phyloP scores from a whole-genome alignment of 306 rosid species.

The Ceratonia siliqua region DNA sequence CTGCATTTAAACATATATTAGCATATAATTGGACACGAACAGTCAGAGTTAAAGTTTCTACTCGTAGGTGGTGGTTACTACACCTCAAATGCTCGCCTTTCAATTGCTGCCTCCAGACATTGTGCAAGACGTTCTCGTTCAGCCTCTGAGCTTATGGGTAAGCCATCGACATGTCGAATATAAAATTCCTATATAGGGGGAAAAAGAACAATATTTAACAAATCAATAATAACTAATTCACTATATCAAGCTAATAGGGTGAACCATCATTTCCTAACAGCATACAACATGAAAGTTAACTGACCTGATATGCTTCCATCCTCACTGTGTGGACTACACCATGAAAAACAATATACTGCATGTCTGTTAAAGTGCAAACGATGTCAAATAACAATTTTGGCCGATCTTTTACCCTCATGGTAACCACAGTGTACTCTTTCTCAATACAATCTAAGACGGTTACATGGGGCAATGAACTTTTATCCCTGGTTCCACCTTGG shows the following conservation, averaged over 20 bases:
- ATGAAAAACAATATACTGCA: slow-evolving; percentile 93
- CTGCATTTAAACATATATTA: slow-evolving; percentile 53
- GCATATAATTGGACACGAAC: slow-evolving; percentile 10
- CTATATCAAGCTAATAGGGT: not conserved
- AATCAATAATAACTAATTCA: not conserved
- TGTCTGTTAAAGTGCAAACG: slow-evolving; percentile 91
- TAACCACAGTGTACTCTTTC: slow-evolving; percentile 81
- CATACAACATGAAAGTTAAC: not conserved
- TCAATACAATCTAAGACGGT: slow-evolving; percentile 69
- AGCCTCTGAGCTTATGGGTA: slow-evolving; percentile 86
- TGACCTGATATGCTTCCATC: slow-evolving; percentile 87
- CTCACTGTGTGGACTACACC: slow-evolving; percentile 75
- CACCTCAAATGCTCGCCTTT: slow-evolving; percentile 91
- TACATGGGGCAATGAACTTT: slow-evolving; percentile 64
- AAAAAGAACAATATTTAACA: not conserved
- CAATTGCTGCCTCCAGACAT: slow-evolving; percentile 96
- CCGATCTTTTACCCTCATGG: slow-evolving; percentile 82
- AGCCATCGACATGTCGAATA: slow-evolving; percentile 86
- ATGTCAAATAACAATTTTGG: slow-evolving; percentile 90
- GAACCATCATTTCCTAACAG: not conserved
- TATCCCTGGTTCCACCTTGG: slow-evolving; percentile 40
- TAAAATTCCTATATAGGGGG: slow-evolving; percentile 70
- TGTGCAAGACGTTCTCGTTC: slow-evolving; percentile 81
- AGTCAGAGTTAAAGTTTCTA: not conserved
- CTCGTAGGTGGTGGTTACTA: not conserved